phyloP scores from a whole-genome alignment of 495 filamentous ascomycete species.

The Podospora fimiseda region DNA sequence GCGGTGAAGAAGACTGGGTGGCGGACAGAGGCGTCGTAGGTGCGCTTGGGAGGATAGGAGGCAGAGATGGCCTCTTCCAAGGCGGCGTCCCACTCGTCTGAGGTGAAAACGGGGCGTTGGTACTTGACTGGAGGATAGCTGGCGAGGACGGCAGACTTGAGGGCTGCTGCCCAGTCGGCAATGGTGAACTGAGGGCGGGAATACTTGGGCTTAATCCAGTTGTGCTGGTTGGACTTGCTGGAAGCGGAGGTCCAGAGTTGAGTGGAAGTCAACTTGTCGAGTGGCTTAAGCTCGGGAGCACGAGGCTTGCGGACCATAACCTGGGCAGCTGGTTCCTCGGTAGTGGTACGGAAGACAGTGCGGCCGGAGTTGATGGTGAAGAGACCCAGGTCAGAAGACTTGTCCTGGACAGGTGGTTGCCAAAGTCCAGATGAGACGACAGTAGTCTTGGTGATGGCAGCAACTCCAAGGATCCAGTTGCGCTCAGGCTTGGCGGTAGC shows the following conservation, averaged over 20 bases:
- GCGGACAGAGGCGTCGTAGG: conserved; percentile 22
- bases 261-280: conserved; percentile 20
- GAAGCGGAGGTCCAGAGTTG: conserved; percentile 19
- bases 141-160: conserved; percentile 26
- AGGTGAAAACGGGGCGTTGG: conserved; percentile 17
- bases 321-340: conserved; percentile 25
- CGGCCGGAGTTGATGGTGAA: not conserved
- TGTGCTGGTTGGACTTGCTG: conserved; percentile 1
- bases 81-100: conserved; percentile 30
- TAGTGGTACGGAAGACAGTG: conserved; percentile 22
- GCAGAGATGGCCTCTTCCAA: conserved; percentile 26
- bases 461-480: not conserved
- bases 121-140: conserved; percentile 16
- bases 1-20: conserved; percentile 41
- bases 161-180: conserved; percentile 31
- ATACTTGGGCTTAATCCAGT: not conserved
- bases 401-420: conserved; percentile 10
- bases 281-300: conserved; percentile 8
- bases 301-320: conserved; percentile 16
- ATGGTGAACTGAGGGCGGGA: conserved; percentile 13
- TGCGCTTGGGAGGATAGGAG: conserved; percentile 8
- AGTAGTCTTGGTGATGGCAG: not conserved
- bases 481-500: conserved; percentile 2
- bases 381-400: conserved; percentile 9
- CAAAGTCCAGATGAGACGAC: not conserved